phyloP scores from a whole-genome alignment of 306 rosid genomes.

The Myrica gale region DNA sequence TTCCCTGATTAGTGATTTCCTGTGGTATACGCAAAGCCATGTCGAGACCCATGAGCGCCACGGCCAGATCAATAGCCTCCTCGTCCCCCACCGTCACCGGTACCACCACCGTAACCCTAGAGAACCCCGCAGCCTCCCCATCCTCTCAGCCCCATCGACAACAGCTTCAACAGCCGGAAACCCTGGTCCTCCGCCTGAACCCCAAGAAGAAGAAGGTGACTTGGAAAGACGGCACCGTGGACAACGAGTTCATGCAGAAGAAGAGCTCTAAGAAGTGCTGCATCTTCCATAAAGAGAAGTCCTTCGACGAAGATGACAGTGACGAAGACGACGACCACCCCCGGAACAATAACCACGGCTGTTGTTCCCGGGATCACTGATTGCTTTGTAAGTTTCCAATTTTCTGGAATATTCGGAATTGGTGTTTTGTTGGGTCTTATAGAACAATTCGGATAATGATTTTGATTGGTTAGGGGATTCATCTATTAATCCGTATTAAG shows the following conservation, averaged over 20 bases:
- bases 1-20: too few relatives aligned
- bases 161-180: conserved; percentile 33
- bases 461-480: neutral
- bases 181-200: conserved; percentile 63
- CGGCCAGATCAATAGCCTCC: conserved; percentile 17
- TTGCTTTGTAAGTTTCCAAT: neutral
- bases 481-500: neutral
- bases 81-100: conserved; percentile 40
- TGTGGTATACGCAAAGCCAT: neutral
- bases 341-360: conserved; percentile 33
- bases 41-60: conserved; percentile 25
- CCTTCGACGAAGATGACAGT: conserved; percentile 87
- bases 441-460: neutral
- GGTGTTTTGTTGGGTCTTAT: neutral
- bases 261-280: conserved; percentile 97
- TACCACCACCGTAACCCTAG: conserved; percentile 49
- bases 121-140: conserved; percentile 35
- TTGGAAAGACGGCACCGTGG: conserved; percentile 93
- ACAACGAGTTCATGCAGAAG: conserved; percentile 95
- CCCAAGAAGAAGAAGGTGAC: conserved; percentile 87
- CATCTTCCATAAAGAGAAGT: conserved; percentile 79
- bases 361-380: conserved; percentile 41
- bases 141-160: conserved; percentile 39
- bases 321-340: conserved; percentile 52
- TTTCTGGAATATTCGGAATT: neutral